These are phyloP conservation scores for Uronychia binucleata DNA, from an alignment of 73 alveolate genomes.

Conservation along the genomic window DNA sequence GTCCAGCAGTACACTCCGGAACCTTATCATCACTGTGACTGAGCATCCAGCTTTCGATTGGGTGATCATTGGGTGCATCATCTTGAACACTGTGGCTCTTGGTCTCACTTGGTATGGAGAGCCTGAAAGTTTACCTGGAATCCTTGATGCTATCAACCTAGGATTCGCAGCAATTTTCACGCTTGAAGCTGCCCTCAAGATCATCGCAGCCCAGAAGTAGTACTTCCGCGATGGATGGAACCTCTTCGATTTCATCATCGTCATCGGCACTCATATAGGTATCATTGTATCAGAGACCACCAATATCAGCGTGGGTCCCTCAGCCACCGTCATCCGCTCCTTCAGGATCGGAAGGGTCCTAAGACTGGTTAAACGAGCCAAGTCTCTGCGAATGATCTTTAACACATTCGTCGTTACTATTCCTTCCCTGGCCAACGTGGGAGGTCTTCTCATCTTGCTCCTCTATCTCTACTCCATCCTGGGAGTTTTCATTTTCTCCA, in stretches of 20 bases:
- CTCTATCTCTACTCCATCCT: slow-evolving; percentile 52
- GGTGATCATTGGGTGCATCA: slow-evolving; percentile 19
- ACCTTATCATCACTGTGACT: slow-evolving; percentile 1
- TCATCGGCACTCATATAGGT: slow-evolving; percentile 66
- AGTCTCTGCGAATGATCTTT: slow-evolving; percentile 53
- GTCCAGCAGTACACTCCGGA: neutral
- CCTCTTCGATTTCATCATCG: slow-evolving; percentile 89
- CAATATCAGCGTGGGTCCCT: slow-evolving; percentile 6
- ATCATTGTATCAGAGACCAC: slow-evolving; percentile 64
- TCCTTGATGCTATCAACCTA: slow-evolving; percentile 63
- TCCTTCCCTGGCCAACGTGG: slow-evolving; percentile 70
- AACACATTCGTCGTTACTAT: slow-evolving; percentile 52
- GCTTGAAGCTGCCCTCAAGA: slow-evolving; percentile 78
- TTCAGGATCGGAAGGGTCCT: slow-evolving; percentile 69
- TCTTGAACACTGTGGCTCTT: slow-evolving; percentile 18
- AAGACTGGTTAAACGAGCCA: slow-evolving; percentile 64
- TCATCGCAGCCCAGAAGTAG: slow-evolving; percentile 77
- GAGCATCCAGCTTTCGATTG: slow-evolving; percentile 17
- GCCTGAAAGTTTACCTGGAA: slow-evolving; percentile 21
- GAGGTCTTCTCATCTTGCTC: slow-evolving; percentile 57
- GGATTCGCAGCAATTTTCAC: slow-evolving; percentile 83
- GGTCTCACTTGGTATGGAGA: slow-evolving; percentile 14
- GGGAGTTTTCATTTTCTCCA: slow-evolving; percentile 46
- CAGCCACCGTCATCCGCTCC: slow-evolving; percentile 61
- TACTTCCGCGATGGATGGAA: slow-evolving; percentile 89